Evolutionary conservation across 768 basidiomycete genomes (phyloP).

Genomic region (Amanita exitialis): DNA sequence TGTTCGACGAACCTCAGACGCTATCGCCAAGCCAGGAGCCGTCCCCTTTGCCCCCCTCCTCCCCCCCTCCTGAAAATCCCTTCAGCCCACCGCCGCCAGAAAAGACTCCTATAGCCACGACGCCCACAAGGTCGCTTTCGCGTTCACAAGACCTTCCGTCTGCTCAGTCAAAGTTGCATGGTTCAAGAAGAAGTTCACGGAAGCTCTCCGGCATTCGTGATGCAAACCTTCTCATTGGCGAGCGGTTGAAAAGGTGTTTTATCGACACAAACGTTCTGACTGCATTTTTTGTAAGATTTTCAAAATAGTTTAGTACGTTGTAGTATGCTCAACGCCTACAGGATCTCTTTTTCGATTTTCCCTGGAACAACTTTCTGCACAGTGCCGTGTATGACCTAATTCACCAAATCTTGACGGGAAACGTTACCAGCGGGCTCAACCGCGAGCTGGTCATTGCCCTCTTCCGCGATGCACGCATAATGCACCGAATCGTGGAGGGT

Average conservation of each 20-base stretch:
- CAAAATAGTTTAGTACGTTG: background rate
- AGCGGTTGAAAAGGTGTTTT: slow-evolving; percentile 71
- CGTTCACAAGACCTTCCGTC: slow-evolving; percentile 14
- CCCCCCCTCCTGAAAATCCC: slow-evolving; percentile 17
- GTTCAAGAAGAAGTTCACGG: slow-evolving; percentile 48
- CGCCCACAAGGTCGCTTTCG: slow-evolving; percentile 14
- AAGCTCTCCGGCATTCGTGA: slow-evolving; percentile 28
- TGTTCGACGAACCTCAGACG: slow-evolving; percentile 52
- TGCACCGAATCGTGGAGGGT: slow-evolving; percentile 82
- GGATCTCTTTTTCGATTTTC: slow-evolving; percentile 94
- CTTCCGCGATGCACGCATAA: slow-evolving; percentile 78
- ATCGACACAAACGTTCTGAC: slow-evolving; percentile 64
- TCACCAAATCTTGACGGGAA: slow-evolving; percentile 90
- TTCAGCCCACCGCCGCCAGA: slow-evolving; percentile 19
- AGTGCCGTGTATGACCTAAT: slow-evolving; percentile 93
- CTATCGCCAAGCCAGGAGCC: slow-evolving; percentile 20
- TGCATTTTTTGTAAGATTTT: slow-evolving; percentile 62
- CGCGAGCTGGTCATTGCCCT: slow-evolving; percentile 75
- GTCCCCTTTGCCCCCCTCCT: slow-evolving; percentile 21
- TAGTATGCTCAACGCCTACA: slow-evolving; percentile 17
- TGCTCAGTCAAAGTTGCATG: slow-evolving; percentile 14
- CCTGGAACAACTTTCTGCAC: slow-evolving; percentile 97
- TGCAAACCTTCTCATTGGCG: slow-evolving; percentile 50
- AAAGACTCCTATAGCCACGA: slow-evolving; percentile 15
- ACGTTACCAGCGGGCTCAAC: slow-evolving; percentile 74